phyloP scores from a whole-genome alignment of 257 asterid genomes.

The Agastache rugosa region DNA sequence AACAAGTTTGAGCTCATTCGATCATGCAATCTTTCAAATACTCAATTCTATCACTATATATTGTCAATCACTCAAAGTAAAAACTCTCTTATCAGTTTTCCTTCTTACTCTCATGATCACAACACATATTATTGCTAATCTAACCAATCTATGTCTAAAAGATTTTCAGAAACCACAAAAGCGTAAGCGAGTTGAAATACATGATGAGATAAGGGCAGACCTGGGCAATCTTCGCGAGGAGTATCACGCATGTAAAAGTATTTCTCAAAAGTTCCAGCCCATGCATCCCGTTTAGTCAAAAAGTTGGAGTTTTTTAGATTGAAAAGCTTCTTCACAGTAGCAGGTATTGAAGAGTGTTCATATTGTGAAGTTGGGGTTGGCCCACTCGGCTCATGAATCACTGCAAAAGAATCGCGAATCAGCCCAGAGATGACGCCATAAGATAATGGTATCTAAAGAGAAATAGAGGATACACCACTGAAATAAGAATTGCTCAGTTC shows the following conservation, averaged over 20 bases:
- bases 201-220: constrained; percentile 43
- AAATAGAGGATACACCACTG: background rate
- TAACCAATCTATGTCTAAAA: background rate
- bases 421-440: background rate
- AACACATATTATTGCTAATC: background rate
- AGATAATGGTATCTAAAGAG: background rate
- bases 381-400: constrained; percentile 86
- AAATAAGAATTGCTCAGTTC: background rate
- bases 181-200: background rate
- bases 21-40: too few relatives aligned
- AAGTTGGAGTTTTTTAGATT: constrained; percentile 74
- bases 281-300: constrained; percentile 91
- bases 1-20: too few relatives aligned
- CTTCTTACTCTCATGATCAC: background rate
- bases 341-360: constrained; percentile 95
- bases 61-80: too few relatives aligned
- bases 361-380: constrained; percentile 86
- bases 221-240: constrained; percentile 97
- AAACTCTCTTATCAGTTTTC: background rate
- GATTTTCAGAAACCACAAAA: constrained; percentile 12
- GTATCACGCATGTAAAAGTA: constrained; percentile 68
- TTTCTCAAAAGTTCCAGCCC: constrained; percentile 97
- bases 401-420: constrained; percentile 52
- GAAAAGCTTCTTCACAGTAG: constrained; percentile 91
- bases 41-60: too few relatives aligned